These are phyloP conservation scores for Zygosaccharomyces bisporus DNA, from an alignment of 805 yeast species.

Conservation along the genomic window DNA sequence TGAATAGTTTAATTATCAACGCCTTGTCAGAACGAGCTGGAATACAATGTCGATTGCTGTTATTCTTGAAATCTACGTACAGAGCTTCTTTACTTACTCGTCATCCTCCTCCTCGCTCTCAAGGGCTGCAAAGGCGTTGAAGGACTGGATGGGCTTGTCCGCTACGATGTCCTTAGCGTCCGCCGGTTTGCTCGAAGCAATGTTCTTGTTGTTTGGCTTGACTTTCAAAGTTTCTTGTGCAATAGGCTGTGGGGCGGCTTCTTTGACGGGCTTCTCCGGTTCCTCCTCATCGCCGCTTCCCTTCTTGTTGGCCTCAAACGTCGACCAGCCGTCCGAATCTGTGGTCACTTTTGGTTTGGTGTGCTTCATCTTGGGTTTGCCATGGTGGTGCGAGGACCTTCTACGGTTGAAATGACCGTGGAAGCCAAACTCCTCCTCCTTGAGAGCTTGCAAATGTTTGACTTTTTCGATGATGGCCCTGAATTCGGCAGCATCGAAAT, in stretches of 20 bases:
- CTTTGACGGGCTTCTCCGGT: slow-evolving; percentile 42
- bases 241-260: slow-evolving; percentile 21
- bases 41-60: not conserved
- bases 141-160: slow-evolving; percentile 59
- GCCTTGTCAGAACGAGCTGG: slow-evolving; percentile 6
- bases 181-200: slow-evolving; percentile 68
- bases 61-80: slow-evolving; percentile 7
- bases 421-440: slow-evolving; percentile 34
- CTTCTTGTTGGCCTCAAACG: slow-evolving; percentile 47
- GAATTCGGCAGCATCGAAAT: slow-evolving; percentile 62
- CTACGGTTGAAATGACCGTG: slow-evolving; percentile 50
- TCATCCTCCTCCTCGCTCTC: slow-evolving; percentile 55
- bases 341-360: slow-evolving; percentile 48
- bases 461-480: slow-evolving; percentile 64
- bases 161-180: slow-evolving; percentile 69
- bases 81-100: slow-evolving; percentile 17
- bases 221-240: slow-evolving; percentile 50
- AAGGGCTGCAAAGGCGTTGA: slow-evolving; percentile 81
- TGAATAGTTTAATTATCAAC: not conserved
- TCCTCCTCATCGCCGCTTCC: slow-evolving; percentile 40
- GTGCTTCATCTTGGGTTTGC: slow-evolving; percentile 55
- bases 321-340: slow-evolving; percentile 84
- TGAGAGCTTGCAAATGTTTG: slow-evolving; percentile 42
- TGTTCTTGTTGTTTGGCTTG: slow-evolving; percentile 70
- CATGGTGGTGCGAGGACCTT: slow-evolving; percentile 54